Evolutionary conservation across 345 rosid species (phyloP).

Genomic region (Atalantia buxifolia): DNA sequence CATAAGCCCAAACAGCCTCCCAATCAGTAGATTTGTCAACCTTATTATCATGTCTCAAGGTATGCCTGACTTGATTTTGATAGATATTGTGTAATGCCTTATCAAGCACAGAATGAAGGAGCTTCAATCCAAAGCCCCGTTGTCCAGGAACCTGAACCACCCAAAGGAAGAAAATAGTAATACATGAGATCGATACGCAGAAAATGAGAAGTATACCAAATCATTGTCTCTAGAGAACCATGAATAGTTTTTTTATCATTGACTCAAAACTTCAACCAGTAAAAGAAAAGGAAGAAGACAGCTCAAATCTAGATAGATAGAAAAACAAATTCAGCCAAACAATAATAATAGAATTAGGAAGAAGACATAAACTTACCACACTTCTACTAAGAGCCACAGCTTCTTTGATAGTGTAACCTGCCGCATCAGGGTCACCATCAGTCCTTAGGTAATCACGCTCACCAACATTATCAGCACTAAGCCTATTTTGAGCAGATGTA

Average conservation of each 20-base stretch:
- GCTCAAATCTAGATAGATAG: background rate
- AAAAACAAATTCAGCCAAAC: background rate
- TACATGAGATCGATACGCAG: background rate
- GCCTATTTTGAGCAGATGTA: slow-evolving; percentile 18
- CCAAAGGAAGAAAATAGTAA: slow-evolving; percentile 8
- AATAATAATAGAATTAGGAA: slow-evolving; percentile 1
- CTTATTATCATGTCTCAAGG: slow-evolving; percentile 21
- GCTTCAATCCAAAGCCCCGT: slow-evolving; percentile 69
- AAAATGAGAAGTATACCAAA: background rate
- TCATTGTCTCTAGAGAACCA: background rate
- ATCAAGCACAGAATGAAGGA: slow-evolving; percentile 75
- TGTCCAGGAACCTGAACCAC: slow-evolving; percentile 78
- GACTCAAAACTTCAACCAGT: background rate
- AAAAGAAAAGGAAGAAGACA: background rate
- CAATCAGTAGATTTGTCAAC: slow-evolving; percentile 51
- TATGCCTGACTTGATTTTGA: slow-evolving; percentile 43
- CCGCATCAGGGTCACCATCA: slow-evolving; percentile 92
- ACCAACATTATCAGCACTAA: slow-evolving; percentile 39
- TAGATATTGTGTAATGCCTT: slow-evolving; percentile 49
- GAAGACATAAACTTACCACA: slow-evolving; percentile 45
- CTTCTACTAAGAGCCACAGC: slow-evolving; percentile 77
- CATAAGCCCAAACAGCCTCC: slow-evolving; percentile 94
- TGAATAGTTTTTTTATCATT: background rate
- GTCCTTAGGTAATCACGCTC: slow-evolving; percentile 81
- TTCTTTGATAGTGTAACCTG: slow-evolving; percentile 86